A percentile compares a stretch with the other conserved stretches of the same genome.
These are phyloP conservation scores for Gautieria morchelliformis DNA, from an alignment of 768 basidiomycete genomes.

Conservation along the genomic window DNA sequence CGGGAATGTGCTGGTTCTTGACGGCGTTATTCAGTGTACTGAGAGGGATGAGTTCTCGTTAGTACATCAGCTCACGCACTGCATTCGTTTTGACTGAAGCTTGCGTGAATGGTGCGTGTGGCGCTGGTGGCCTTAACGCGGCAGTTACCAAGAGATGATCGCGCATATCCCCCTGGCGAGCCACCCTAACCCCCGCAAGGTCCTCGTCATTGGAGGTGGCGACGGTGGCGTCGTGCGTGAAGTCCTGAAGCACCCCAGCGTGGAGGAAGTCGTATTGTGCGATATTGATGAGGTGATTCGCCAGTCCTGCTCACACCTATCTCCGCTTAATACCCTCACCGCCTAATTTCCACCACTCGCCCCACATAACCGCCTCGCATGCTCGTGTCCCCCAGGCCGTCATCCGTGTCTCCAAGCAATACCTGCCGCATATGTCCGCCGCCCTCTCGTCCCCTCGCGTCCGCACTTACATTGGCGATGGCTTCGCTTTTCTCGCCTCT, in stretches of 20 bases:
- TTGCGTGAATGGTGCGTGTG: too few species aligned
- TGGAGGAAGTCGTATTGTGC: constrained; percentile 88
- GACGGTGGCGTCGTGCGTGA: constrained; percentile 98
- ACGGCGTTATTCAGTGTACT: constrained; percentile 93
- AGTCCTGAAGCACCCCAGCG: constrained; percentile 86
- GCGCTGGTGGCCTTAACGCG: neutral
- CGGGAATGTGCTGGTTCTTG: constrained; percentile 94
- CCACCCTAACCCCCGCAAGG: constrained; percentile 92
- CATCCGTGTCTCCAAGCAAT: constrained; percentile 86
- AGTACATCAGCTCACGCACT: constrained; percentile 21
- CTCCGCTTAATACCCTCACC: neutral
- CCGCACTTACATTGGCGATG: constrained; percentile 81
- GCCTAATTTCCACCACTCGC: too few species aligned
- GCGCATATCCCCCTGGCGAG: constrained; percentile 91
- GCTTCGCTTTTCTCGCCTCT: constrained; percentile 91
- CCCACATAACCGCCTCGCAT: too few species aligned
- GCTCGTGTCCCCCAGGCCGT: constrained; percentile 54
- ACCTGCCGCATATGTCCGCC: constrained; percentile 87
- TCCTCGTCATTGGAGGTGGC: constrained; percentile 96
- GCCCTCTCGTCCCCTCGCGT: constrained; percentile 77
- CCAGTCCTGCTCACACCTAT: neutral
- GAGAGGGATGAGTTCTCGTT: constrained; percentile 99
- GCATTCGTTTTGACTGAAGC: neutral
- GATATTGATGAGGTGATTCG: constrained; percentile 85
- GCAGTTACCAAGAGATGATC: constrained; percentile 98